Evolutionary conservation across 805 yeast genomes (phyloP).

Genomic region (Kluyveromyces wickerhamii): DNA sequence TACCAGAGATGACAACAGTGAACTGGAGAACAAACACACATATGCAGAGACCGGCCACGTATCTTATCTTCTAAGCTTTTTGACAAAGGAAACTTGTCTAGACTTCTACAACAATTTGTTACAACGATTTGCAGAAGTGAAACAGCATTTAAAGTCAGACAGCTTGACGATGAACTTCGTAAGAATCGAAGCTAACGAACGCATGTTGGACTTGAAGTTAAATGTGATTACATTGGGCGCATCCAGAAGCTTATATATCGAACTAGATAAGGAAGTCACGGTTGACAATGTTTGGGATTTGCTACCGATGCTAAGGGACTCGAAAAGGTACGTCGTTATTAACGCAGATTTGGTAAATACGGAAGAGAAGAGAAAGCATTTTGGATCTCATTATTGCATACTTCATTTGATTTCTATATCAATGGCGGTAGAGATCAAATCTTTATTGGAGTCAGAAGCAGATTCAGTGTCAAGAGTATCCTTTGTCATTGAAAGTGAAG

Average conservation of each 20-base stretch:
- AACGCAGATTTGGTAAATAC: constrained; percentile 19
- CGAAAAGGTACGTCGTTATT: constrained; percentile 21
- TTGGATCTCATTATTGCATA: constrained; percentile 7
- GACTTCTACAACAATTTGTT: constrained; percentile 33
- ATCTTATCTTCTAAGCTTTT: constrained; percentile 24
- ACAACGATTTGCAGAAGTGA: constrained; percentile 31
- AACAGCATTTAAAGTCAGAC: constrained; percentile 33
- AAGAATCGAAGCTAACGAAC: constrained; percentile 6
- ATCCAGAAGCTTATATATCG: constrained; percentile 22
- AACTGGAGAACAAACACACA: too few species aligned
- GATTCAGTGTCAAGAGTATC: not conserved
- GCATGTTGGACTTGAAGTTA: constrained; percentile 10
- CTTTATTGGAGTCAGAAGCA: not conserved
- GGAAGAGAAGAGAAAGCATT: constrained; percentile 9
- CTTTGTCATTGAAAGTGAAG: not conserved
- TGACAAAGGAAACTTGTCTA: constrained; percentile 30
- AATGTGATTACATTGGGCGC: constrained; percentile 22
- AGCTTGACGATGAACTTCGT: constrained; percentile 31
- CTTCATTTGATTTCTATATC: constrained; percentile 9
- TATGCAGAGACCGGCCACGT: too few species aligned
- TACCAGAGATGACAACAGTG: too few species aligned
- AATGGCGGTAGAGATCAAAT: constrained; percentile 9
- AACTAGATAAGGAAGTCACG: constrained; percentile 1
- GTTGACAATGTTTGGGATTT: constrained; percentile 1
- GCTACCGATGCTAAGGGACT: constrained; percentile 1